Percentiles rank a stretch among this genome's conserved stretches.
phyloP scores from a whole-genome alignment of 805 yeast species.

The Nakazawaea wyomingensis region DNA sequence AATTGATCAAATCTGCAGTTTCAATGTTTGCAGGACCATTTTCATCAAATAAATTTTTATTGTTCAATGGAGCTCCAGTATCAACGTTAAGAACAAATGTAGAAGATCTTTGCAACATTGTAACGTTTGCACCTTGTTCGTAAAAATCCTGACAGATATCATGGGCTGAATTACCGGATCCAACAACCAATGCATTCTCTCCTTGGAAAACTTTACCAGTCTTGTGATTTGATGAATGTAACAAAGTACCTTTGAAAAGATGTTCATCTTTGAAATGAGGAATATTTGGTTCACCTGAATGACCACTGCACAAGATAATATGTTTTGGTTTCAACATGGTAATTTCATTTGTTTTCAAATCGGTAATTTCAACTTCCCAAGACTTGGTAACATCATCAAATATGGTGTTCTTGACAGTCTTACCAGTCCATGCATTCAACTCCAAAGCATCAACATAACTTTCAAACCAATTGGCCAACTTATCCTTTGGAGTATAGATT shows the following conservation, averaged over 20 bases:
- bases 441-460: conserved; percentile 35
- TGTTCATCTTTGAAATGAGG: conserved; percentile 35
- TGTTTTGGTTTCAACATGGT: conserved; percentile 29
- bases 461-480: conserved; percentile 39
- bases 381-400: conserved; percentile 24
- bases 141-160: conserved; percentile 41
- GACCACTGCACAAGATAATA: conserved; percentile 39
- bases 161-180: conserved; percentile 42
- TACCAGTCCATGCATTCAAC: conserved; percentile 30
- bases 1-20: conserved; percentile 32
- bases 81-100: conserved; percentile 36
- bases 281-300: conserved; percentile 39
- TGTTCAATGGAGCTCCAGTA: conserved; percentile 26
- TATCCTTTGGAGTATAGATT: conserved; percentile 37
- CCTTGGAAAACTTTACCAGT: conserved; percentile 36
- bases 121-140: conserved; percentile 38
- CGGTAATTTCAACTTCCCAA: conserved; percentile 30
- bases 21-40: conserved; percentile 31
- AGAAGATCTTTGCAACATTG: conserved; percentile 41
- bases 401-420: conserved; percentile 25
- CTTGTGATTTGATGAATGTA: conserved; percentile 37
- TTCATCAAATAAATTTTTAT: conserved; percentile 30
- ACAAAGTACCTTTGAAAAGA: conserved; percentile 31
- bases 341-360: conserved; percentile 23
- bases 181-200: conserved; percentile 38